Percentiles rank a stretch among this genome's conserved stretches.
Conservation (phyloP, 2,329 filamentous ascomycete species). For the Aspergillus quadricinctus region DNA sequence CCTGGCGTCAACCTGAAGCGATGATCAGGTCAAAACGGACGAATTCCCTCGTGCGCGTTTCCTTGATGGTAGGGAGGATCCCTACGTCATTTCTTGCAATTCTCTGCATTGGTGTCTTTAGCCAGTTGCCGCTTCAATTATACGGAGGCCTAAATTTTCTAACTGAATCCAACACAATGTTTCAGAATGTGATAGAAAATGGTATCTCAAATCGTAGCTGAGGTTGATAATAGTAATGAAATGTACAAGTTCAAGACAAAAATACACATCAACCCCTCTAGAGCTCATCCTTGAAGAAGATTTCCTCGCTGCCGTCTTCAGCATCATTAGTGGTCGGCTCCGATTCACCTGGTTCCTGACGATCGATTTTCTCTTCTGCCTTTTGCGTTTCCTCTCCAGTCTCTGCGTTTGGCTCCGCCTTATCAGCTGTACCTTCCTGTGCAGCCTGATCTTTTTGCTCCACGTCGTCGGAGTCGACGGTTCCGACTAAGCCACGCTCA, state of each 20-base stretch:
- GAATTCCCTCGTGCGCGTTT: not conserved
- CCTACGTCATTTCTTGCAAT: not conserved
- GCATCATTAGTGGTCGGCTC: slow-evolving; percentile 6
- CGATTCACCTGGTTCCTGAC: slow-evolving; percentile 2
- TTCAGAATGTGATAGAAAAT: not conserved
- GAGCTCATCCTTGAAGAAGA: slow-evolving; percentile 38
- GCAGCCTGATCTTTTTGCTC: slow-evolving; percentile 34
- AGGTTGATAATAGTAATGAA: not conserved
- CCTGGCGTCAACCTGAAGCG: not conserved
- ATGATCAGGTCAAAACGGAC: not conserved
- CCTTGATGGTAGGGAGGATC: not conserved
- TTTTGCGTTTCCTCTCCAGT: slow-evolving; percentile 11
- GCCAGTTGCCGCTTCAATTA: not conserved
- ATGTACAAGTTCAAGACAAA: not conserved
- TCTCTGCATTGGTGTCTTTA: not conserved
- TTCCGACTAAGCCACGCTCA: slow-evolving; percentile 63
- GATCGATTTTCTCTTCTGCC: slow-evolving; percentile 6
- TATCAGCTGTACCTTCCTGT: not conserved
- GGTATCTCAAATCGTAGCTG: not conserved
- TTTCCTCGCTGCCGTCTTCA: slow-evolving; percentile 34
- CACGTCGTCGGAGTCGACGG: slow-evolving; percentile 59
- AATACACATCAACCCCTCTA: slow-evolving; percentile 1
- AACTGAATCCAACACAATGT: not conserved
- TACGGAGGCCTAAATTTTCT: not conserved
- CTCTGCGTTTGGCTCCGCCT: not conserved